Evolutionary conservation across 2,329 filamentous ascomycete species (phyloP).

Genomic region (Fusarium haematococcum): DNA sequence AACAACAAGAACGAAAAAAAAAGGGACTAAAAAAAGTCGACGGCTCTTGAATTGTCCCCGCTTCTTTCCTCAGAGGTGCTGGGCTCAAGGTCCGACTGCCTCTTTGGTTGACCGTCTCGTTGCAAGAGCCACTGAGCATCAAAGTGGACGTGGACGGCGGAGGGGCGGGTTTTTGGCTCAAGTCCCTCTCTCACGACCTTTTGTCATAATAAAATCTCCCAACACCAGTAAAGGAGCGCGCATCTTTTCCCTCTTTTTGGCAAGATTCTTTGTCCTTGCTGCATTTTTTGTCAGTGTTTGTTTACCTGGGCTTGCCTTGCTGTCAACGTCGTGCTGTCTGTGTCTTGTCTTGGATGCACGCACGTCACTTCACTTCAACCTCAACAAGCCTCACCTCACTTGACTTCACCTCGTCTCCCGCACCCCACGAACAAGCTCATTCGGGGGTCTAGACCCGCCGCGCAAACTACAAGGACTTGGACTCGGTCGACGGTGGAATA

Average conservation of each 20-base stretch:
- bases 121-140: conserved; percentile 30
- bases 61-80: conserved; percentile 21
- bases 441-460: conserved; percentile 1
- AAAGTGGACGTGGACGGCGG: conserved; percentile 33
- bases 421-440: conserved; percentile 12
- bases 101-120: conserved; percentile 36
- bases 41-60: conserved; percentile 17
- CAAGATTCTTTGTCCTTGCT: not conserved
- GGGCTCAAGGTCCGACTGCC: conserved; percentile 10
- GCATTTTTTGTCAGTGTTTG: not conserved
- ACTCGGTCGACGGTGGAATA: not conserved
- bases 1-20: not conserved
- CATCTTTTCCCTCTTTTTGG: conserved; percentile 6
- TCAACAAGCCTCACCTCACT: conserved; percentile 31
- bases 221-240: conserved; percentile 4
- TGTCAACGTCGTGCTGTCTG: conserved; percentile 1
- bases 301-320: not conserved
- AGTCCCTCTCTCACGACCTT: conserved; percentile 19
- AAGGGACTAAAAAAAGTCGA: not conserved
- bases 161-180: conserved; percentile 33
- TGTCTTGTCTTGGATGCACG: conserved; percentile 26
- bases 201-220: conserved; percentile 25
- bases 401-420: conserved; percentile 4
- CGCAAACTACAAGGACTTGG: conserved; percentile 3
- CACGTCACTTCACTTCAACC: conserved; percentile 35